Conservation (phyloP, 805 yeast genomes). For the Candida patagonica region DNA sequence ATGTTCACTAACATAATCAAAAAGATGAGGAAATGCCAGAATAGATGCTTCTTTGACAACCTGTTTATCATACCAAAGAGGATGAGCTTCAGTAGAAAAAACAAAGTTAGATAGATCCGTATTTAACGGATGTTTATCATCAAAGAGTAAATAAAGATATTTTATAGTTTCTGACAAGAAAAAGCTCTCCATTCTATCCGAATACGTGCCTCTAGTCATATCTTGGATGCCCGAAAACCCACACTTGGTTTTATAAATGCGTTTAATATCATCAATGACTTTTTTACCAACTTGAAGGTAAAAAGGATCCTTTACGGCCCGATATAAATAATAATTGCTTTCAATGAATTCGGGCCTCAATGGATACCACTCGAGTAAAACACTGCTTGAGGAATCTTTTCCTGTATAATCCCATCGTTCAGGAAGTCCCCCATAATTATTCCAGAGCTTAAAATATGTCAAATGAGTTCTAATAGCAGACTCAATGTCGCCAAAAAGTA, state of each 20-base stretch:
- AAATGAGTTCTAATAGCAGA: conserved; percentile 57
- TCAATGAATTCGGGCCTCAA: conserved; percentile 87
- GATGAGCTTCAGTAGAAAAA: conserved; percentile 89
- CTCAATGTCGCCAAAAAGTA: conserved; percentile 60
- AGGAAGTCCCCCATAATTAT: conserved; percentile 69
- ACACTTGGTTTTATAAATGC: conserved; percentile 49
- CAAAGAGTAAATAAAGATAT: conserved; percentile 72
- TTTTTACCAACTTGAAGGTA: conserved; percentile 68
- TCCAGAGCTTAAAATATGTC: conserved; percentile 68
- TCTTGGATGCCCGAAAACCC: conserved; percentile 77
- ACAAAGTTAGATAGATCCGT: conserved; percentile 32
- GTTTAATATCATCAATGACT: conserved; percentile 46
- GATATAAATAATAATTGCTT: conserved; percentile 71
- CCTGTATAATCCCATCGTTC: conserved; percentile 57
- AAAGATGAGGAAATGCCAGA: conserved; percentile 8
- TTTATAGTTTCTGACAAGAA: conserved; percentile 81
- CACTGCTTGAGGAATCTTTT: conserved; percentile 6
- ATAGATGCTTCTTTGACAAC: conserved; percentile 21
- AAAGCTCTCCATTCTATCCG: conserved; percentile 87
- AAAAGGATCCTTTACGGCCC: conserved; percentile 81
- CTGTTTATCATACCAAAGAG: conserved; percentile 56
- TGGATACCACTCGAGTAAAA: conserved; percentile 82
- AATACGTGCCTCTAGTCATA: conserved; percentile 48
- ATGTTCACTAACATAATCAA: neutral
- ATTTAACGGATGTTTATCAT: conserved; percentile 49